Conservation (phyloP, 345 rosid genomes). For the Heritiera fomes region DNA sequence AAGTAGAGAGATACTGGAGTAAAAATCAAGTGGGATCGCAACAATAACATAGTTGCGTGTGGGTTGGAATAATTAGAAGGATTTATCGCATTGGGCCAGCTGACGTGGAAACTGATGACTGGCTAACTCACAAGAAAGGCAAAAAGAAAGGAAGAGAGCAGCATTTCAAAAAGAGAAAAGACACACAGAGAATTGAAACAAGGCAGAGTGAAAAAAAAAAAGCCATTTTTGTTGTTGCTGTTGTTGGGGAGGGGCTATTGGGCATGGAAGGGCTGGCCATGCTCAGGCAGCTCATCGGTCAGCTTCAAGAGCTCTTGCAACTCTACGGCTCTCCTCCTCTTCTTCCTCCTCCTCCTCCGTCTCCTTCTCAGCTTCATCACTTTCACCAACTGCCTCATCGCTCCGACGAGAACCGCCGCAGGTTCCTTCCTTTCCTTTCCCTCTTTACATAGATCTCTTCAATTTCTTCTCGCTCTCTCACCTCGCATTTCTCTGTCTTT, state of each 20-base stretch:
- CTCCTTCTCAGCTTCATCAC: conserved; percentile 36
- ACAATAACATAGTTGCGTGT: conserved; percentile 49
- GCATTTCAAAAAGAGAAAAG: not conserved
- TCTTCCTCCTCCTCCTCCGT: not conserved
- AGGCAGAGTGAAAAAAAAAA: not conserved
- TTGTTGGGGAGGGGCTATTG: conserved; percentile 13
- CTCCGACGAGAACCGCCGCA: conserved; percentile 28
- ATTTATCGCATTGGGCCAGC: conserved; percentile 40
- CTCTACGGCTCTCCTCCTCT: conserved; percentile 59
- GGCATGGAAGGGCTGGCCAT: conserved; percentile 96
- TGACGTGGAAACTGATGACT: conserved; percentile 56
- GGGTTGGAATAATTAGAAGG: conserved; percentile 45
- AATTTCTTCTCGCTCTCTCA: not conserved
- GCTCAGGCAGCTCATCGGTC: conserved; percentile 95
- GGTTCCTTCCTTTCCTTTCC: conserved; percentile 31
- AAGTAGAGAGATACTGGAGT: not conserved
- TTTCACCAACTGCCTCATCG: conserved; percentile 23
- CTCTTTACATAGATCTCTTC: conserved; percentile 27
- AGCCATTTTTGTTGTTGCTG: not conserved
- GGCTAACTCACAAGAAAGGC: conserved; percentile 31
- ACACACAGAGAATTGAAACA: not conserved
- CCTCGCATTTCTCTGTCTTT: not conserved
- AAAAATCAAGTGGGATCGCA: conserved; percentile 21
- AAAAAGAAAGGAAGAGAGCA: not conserved
- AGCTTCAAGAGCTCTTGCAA: conserved; percentile 82